Base-by-base conservation (phyloP, 2,329 filamentous ascomycete genomes). In the Fusarium transvaalense region DNA sequence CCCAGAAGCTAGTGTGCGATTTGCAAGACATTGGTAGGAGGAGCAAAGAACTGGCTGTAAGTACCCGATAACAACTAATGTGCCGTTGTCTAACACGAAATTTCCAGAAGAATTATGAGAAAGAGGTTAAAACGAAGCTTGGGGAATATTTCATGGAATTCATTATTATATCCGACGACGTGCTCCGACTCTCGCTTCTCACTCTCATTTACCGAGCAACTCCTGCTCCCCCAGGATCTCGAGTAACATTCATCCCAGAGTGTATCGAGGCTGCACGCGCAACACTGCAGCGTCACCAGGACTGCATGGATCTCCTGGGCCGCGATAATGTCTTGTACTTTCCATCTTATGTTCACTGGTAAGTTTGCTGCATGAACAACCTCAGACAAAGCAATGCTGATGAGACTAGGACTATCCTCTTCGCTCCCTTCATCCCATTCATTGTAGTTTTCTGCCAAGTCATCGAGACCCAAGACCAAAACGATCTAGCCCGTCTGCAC, bases 401-500 rank as follows among this genome's bases (percentile, higher is more conserved):
- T 34, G 53, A 8, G 4, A 17, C 14, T 31, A 83, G 81, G 82
- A 82, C 79, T 2, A 75, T 84, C 6, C 75, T 85, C 4, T 84
- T 85, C 68, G 81, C 83, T 14, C 85, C 84, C 0, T 86, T 87
- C 61, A 83, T 84, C 14, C 82, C 84, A 0, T 86, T 86, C 69
- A 84, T 85, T 52, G 82, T 85, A 6, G 78, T 86, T 6, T 86
- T 87, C 76, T 84, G 82, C 34, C 79, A 83, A 8, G 80, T 82
- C 7, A 82, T 84, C 52, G 83, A 86, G 68, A 83, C 83, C 1
- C 82, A 76, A 13, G 76, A 78, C 32, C 60, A 69, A 15, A 75
- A 79, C 17, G 82, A 87, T 41, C 75, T 80, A 19, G 76, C 76
- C 12, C 84, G 85, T 25, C 80, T 89, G 2, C 73, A 79, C n/a